phyloP scores from a whole-genome alignment of 441 rosid genomes.

The Populus tomentosa region DNA sequence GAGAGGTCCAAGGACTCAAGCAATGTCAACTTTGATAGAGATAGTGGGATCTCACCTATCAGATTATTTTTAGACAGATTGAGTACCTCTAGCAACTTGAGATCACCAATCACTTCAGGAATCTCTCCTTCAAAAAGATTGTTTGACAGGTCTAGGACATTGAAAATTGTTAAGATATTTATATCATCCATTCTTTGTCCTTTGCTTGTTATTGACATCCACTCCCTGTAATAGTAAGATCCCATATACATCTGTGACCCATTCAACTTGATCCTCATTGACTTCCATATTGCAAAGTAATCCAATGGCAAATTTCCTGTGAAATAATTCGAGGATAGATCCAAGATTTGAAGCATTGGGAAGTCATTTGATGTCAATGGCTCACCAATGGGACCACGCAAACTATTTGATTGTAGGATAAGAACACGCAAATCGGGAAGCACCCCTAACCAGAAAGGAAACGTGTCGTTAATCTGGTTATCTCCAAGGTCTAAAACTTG shows the following conservation, averaged over 20 bases:
- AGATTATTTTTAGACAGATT: neutral
- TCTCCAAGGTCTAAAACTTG: constrained; percentile 8
- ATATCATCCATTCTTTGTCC: neutral
- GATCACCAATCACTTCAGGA: neutral
- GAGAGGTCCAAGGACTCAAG: constrained; percentile 4
- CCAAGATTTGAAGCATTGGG: neutral
- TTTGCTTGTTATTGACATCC: neutral
- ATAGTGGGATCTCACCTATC: neutral
- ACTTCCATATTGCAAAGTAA: neutral
- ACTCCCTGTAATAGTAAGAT: neutral
- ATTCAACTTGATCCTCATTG: neutral
- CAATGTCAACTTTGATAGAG: neutral
- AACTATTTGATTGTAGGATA: constrained; percentile 14
- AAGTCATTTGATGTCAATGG: neutral
- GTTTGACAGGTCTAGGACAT: neutral
- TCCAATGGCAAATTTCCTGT: neutral
- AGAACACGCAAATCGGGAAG: constrained; percentile 14
- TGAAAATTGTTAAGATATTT: neutral
- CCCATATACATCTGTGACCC: neutral
- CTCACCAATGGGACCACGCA: constrained; percentile 4
- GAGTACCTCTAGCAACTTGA: neutral
- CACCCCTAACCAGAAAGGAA: constrained; percentile 18
- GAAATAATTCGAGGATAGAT: neutral
- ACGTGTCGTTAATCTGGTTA: neutral
- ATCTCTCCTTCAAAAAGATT: neutral